Conservation (phyloP, 441 rosid genomes). For the Corymbia calophylla region DNA sequence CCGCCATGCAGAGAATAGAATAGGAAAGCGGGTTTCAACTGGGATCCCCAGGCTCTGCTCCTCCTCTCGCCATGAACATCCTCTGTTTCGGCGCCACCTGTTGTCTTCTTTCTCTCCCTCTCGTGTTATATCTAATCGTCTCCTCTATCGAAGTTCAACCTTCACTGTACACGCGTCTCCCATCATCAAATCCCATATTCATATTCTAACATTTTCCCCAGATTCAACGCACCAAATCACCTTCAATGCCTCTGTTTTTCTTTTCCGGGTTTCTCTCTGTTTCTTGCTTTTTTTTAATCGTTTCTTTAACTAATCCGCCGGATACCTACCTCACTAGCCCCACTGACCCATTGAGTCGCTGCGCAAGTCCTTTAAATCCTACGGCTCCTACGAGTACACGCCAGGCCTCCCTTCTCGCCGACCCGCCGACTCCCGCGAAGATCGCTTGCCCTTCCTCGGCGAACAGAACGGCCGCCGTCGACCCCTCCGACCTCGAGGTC, state of each 20-base stretch:
- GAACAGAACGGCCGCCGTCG: neutral
- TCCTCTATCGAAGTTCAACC: neutral
- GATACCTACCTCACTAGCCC: neutral
- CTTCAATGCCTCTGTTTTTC: neutral
- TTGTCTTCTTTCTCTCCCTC: neutral
- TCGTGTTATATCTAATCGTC: neutral
- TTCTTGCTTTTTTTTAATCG: neutral
- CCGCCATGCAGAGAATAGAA: neutral
- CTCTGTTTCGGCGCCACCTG: neutral
- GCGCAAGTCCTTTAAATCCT: slow-evolving; percentile 5
- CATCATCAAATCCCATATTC: neutral
- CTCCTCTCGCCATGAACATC: neutral
- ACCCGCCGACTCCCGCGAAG: neutral
- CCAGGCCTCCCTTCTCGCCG: neutral
- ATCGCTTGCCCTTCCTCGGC: neutral
- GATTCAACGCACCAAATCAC: neutral
- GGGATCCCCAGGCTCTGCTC: neutral
- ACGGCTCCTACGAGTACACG: neutral
- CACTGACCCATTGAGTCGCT: neutral
- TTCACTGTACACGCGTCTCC: neutral
- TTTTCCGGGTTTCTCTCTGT: neutral
- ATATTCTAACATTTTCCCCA: neutral
- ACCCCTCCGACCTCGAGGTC: neutral
- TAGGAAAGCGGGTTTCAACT: neutral
- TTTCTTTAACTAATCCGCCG: neutral